Conservation (phyloP, 805 yeast genomes). For the Pichia nakasei region DNA sequence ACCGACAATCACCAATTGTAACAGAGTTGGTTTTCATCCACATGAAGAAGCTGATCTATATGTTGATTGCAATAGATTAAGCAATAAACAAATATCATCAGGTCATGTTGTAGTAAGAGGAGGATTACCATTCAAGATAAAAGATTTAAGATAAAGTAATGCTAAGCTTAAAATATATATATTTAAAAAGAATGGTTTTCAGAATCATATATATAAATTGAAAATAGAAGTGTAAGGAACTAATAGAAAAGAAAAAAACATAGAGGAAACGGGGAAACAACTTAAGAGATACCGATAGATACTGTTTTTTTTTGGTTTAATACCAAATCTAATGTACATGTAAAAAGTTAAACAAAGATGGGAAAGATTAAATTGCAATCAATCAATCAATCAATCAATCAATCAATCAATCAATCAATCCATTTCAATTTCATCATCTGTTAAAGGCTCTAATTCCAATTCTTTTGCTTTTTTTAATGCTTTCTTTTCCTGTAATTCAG, state of each 20-base stretch:
- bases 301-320: too few species aligned
- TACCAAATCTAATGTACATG: not conserved
- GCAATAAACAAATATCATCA: conserved; percentile 20
- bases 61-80: conserved; percentile 33
- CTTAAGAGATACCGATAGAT: not conserved
- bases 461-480: conserved; percentile 1
- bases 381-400: conserved; percentile 3
- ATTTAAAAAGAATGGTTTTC: too few species aligned
- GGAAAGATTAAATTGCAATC: too few species aligned
- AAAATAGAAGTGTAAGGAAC: not conserved
- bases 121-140: conserved; percentile 38
- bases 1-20: conserved; percentile 44
- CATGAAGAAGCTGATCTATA: conserved; percentile 46
- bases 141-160: conserved; percentile 44
- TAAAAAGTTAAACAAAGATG: not conserved
- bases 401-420: conserved; percentile 4
- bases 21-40: conserved; percentile 48
- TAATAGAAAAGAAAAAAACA: not conserved
- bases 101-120: conserved; percentile 44
- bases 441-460: not conserved
- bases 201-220: too few species aligned
- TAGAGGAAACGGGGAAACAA: not conserved
- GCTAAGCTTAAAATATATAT: too few species aligned
- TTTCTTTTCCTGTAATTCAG: conserved; percentile 1
- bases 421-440: conserved; percentile 2